A percentile compares a stretch with the other conserved stretches of the same genome.
Evolutionary conservation across 129 eudicot species (phyloP).

Genomic region (Chrysanthemum seticuspe): DNA sequence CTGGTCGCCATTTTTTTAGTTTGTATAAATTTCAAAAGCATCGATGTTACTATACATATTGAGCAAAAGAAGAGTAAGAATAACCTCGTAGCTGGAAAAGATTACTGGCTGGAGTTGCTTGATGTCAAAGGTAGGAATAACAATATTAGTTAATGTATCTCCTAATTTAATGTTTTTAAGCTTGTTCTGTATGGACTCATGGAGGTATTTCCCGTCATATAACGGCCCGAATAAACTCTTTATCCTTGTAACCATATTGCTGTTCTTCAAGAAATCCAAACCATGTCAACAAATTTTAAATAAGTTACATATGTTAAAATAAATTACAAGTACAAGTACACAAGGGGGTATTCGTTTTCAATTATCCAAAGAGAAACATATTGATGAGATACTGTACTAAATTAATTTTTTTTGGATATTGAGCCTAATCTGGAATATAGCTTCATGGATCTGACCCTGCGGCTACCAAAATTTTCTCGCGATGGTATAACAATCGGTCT

Average conservation of each 20-base stretch:
- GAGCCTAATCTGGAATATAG: background rate
- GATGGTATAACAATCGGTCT: background rate
- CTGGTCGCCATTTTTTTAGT: no score
- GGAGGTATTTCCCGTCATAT: conserved; percentile 36
- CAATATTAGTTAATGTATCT: conserved; percentile 35
- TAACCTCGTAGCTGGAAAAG: conserved; percentile 42
- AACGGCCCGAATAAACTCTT: conserved; percentile 25
- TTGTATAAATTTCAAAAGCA: background rate
- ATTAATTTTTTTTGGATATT: background rate
- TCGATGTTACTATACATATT: conserved; percentile 6
- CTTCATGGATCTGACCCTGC: no score
- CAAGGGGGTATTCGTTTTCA: background rate
- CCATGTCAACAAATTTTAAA: background rate
- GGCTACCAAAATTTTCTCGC: background rate
- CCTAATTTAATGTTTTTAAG: conserved; percentile 24
- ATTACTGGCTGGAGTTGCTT: conserved; percentile 39
- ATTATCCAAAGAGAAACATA: background rate
- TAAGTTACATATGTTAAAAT: background rate
- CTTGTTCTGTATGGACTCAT: background rate
- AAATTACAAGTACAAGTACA: background rate
- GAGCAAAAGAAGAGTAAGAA: background rate
- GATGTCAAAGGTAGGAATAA: conserved; percentile 43
- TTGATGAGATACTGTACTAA: background rate
- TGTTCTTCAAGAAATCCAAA: background rate
- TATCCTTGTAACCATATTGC: conserved; percentile 6